phyloP scores from a whole-genome alignment of 148 eudicot species.

The Rhododendron kiyosumense region DNA sequence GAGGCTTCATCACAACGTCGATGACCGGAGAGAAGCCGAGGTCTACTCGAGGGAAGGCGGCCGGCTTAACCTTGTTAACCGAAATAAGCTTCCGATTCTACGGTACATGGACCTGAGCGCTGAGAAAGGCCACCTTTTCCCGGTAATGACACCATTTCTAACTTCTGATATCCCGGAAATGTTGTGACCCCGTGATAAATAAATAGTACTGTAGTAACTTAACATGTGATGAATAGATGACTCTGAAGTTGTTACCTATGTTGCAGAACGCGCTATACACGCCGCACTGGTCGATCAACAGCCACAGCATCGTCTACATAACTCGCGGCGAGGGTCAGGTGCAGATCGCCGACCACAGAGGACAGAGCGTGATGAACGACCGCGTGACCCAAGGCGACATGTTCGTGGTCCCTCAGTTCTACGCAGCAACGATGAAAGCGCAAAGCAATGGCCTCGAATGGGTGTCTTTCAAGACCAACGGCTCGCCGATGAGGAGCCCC shows the following conservation, averaged over 20 bases:
- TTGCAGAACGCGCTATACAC: conserved; percentile 53
- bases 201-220: too few relatives aligned
- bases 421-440: conserved; percentile 33
- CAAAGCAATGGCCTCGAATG: conserved; percentile 56
- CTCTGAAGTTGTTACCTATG: neutral
- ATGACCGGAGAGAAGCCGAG: conserved; percentile 40
- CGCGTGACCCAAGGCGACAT: conserved; percentile 51
- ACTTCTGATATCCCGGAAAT: too few relatives aligned
- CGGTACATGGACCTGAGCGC: conserved; percentile 49
- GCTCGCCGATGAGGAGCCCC: conserved; percentile 55
- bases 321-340: conserved; percentile 50
- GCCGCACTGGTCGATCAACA: conserved; percentile 53
- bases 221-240: neutral
- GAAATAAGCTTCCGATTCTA: conserved; percentile 55
- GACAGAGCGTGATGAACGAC: conserved; percentile 46
- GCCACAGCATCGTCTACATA: conserved; percentile 63
- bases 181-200: too few relatives aligned
- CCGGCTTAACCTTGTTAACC: conserved; percentile 44
- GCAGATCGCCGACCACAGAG: conserved; percentile 44
- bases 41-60: conserved; percentile 50
- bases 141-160: conserved; percentile 23
- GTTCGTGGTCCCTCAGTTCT: conserved; percentile 67
- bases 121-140: conserved; percentile 51
- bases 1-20: conserved; percentile 43
- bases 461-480: conserved; percentile 54